Evolutionary conservation across 176 grass and related monocot genomes (phyloP).

Genomic region (Thinopyrum elongatum): DNA sequence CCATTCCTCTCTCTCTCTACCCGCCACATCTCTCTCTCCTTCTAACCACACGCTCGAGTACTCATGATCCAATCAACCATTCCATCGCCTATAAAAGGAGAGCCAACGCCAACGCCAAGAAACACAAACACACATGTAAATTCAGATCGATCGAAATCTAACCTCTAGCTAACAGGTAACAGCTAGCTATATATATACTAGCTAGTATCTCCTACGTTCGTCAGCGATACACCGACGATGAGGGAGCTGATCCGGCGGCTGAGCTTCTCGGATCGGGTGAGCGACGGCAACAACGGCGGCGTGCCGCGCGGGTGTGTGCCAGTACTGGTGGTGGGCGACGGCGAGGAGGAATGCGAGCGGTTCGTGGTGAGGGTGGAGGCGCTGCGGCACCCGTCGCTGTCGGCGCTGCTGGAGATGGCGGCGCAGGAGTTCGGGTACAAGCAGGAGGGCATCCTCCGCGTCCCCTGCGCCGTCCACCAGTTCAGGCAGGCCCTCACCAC

Average conservation of each 20-base stretch:
- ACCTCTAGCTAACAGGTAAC: neutral
- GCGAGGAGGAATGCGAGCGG: slow-evolving; percentile 39
- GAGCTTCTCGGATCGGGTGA: slow-evolving; percentile 41
- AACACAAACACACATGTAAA: slow-evolving; percentile 3
- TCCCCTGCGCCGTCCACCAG: slow-evolving; percentile 57
- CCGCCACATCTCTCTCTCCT: neutral
- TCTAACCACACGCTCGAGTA: no score
- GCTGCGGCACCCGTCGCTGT: slow-evolving; percentile 60
- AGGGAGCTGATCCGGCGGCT: slow-evolving; percentile 49
- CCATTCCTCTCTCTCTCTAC: neutral
- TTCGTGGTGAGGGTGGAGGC: slow-evolving; percentile 62
- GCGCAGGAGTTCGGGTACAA: slow-evolving; percentile 72
- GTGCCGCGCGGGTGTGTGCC: slow-evolving; percentile 74
- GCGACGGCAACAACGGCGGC: neutral
- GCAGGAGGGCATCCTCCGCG: slow-evolving; percentile 64
- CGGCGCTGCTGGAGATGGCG: slow-evolving; percentile 54
- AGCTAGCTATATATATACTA: neutral
- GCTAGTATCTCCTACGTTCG: no score
- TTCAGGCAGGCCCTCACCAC: slow-evolving; percentile 45
- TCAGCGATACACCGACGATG: neutral
- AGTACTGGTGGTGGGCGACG: slow-evolving; percentile 48
- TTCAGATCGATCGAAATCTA: neutral
- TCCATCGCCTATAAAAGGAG: slow-evolving; percentile 12
- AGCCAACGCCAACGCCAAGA: neutral
- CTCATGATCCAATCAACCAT: neutral